A percentile compares a stretch with the other conserved stretches of the same genome.
phyloP scores from a whole-genome alignment of 179 eudicot species.

The Pouteria campechiana region DNA sequence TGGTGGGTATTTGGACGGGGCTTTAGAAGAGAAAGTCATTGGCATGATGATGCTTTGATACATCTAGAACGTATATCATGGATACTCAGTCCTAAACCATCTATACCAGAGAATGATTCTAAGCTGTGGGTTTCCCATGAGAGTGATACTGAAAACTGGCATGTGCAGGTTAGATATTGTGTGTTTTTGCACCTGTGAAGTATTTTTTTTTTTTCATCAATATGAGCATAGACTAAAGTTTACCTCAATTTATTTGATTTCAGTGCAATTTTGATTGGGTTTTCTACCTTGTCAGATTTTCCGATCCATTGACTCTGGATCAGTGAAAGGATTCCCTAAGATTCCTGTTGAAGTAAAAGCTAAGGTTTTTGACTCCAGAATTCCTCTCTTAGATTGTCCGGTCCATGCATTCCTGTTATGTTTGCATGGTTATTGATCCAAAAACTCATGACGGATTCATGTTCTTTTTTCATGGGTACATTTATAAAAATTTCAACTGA shows the following conservation, averaged over 20 bases:
- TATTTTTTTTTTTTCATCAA: neutral
- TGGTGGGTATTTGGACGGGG: slow-evolving; percentile 73
- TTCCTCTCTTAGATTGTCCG: neutral
- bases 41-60: slow-evolving; percentile 84
- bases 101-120: slow-evolving; percentile 42
- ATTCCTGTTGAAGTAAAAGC: slow-evolving; percentile 8
- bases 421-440: too few relatives aligned
- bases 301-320: slow-evolving; percentile 93
- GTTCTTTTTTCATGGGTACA: too few relatives aligned
- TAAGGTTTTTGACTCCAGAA: slow-evolving; percentile 13
- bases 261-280: slow-evolving; percentile 1
- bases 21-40: slow-evolving; percentile 47
- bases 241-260: neutral
- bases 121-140: slow-evolving; percentile 52
- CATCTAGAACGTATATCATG: slow-evolving; percentile 90
- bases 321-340: slow-evolving; percentile 78
- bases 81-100: slow-evolving; percentile 65
- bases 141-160: slow-evolving; percentile 75
- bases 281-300: slow-evolving; percentile 41
- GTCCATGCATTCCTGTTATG: neutral
- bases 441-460: too few relatives aligned
- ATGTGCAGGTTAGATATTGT: slow-evolving; percentile 66
- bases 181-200: neutral
- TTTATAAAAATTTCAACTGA: too few relatives aligned
- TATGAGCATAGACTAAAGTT: neutral